Base-by-base conservation (phyloP, 1,139 yeast genomes). In the Geotrichum klebahnii region DNA sequence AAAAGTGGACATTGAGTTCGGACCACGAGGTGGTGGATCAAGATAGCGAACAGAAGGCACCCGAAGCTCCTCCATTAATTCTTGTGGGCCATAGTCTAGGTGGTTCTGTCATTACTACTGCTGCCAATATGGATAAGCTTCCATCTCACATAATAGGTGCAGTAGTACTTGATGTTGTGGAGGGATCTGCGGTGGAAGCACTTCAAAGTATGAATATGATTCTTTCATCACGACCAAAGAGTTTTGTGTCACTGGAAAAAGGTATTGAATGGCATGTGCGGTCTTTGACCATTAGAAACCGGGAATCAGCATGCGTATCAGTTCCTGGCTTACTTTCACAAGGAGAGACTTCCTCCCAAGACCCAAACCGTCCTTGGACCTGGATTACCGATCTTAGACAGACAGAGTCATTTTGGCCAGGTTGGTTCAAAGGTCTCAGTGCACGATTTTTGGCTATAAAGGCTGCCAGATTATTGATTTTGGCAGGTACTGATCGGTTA, bases 51-150 rank as follows among this genome's bases (percentile, higher is more conserved):
- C n/a, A n/a, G n/a, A 44, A 22, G 17, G n/a, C n/a, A 9, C 10
- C 14, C 3, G 45, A 31, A 6, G 24, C 35, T 2, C 41, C 41
- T 2, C 39, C 38, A 16, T 35, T 79, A 3, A 63, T 85, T 48
- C 68, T 89, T 1, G 73, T 90, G 5, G 98, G 98, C 0, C 99
- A 92, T 65, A 87, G 96, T 2, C 71, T 94, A 22, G 99, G 98
- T 1, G 98, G 97, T 0, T 76, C 97, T 0, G 81, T 92, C 2
- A 73, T 88, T 38, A 77, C 96, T 0, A 75, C 76, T 43, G 70
- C 75, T 0, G 53, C 60, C 2, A 48, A 51, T 9, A 33, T 50
- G 8, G 39, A 51, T 1, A 31, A 10, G 5, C 42, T 48, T 1
- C 42, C 45, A 5, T 53, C 31, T 10, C 39, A 38, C 3, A 61